Evolutionary conservation across 257 asterid species (phyloP), one percentile per base, ranked within the genome.

Genomic region (Pogostemon cablin): DNA sequence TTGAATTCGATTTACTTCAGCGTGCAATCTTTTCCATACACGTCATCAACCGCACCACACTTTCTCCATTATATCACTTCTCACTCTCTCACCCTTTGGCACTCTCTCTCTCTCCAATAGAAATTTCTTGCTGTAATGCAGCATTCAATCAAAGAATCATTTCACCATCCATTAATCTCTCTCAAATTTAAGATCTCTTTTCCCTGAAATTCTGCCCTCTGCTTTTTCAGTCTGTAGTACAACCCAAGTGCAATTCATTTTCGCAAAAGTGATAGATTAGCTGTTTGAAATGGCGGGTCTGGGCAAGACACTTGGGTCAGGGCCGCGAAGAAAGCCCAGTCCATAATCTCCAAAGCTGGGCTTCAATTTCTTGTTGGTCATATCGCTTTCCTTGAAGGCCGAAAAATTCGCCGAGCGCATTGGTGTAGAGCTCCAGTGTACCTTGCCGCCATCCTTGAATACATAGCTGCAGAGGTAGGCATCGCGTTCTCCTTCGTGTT

Each of bases 341-440:
- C 97, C 0, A 77, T 90, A 32, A 89, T 91, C 78, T 84, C 85
- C 81, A 90, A 90, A 65, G 95, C 95, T 2, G 92, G 96, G 1
- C 88, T 88, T 9, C 95, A 88, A 53, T 90, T 90, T 17, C 97
- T 95, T 9, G 96, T 90, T 1, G 96, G 95, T 11, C 96, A 95
- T 81, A 86, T 90, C 38, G 96, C 96, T 15, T 55, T 90, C 88
- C 57, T 84, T 90, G 34, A 90, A 90, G 80, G 97, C 97, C 59
- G 92, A 96, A 0, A 90, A 90, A 66, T 90, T 88, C 56, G 92
- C 96, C 4, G 90, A 90, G 75, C 88, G 96, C 35, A 96, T 88
- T 4, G 97, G 96, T 9, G 97, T 91, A 44, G 96, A 35, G 96
- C 96, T 56, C 95, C 96, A 5, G 95, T 90, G 11, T 86, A 90